These are phyloP conservation scores for Monosporascus sp. DNA, from an alignment of 2,329 filamentous ascomycete genomes.

Conservation along the genomic window DNA sequence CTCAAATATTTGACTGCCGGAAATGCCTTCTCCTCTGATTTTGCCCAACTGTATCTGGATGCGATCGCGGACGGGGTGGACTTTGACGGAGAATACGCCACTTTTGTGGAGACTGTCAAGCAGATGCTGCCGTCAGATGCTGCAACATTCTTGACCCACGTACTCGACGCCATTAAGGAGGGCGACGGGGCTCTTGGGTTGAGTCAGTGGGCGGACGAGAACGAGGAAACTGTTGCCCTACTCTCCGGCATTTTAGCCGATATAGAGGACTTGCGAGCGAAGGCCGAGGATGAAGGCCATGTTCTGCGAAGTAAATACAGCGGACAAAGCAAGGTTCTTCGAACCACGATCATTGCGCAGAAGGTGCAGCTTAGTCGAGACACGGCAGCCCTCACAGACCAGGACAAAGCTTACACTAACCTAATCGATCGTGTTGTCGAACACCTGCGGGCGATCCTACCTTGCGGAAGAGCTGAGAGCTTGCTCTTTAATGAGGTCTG, in stretches of 20 bases:
- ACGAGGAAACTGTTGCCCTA: constrained; percentile 23
- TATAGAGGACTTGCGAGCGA: constrained; percentile 40
- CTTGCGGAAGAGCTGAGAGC: constrained; percentile 34
- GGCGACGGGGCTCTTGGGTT: constrained; percentile 35
- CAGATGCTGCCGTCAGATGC: constrained; percentile 52
- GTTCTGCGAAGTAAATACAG: constrained; percentile 70
- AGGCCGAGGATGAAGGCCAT: constrained; percentile 38
- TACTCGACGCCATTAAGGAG: constrained; percentile 33
- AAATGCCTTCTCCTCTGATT: constrained; percentile 27
- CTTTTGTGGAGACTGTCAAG: constrained; percentile 53
- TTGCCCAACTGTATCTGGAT: constrained; percentile 55
- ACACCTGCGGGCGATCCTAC: constrained; percentile 35
- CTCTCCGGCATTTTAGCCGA: constrained; percentile 39
- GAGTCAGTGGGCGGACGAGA: constrained; percentile 26
- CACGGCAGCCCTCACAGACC: constrained; percentile 62
- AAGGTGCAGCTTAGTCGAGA: constrained; percentile 76
- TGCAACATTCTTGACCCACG: constrained; percentile 33
- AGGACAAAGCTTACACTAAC: constrained; percentile 65
- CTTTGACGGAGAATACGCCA: constrained; percentile 43
- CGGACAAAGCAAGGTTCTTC: constrained; percentile 61
- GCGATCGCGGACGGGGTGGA: constrained; percentile 52
- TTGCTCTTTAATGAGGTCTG: constrained; percentile 66
- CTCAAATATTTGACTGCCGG: constrained; percentile 40
- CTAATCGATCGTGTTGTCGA: constrained; percentile 54
- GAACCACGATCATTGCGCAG: constrained; percentile 75